Evolutionary conservation across 2,329 filamentous ascomycete genomes (phyloP), one percentile per base, ranked within the genome.

Genomic region (Mycogone perniciosa): DNA sequence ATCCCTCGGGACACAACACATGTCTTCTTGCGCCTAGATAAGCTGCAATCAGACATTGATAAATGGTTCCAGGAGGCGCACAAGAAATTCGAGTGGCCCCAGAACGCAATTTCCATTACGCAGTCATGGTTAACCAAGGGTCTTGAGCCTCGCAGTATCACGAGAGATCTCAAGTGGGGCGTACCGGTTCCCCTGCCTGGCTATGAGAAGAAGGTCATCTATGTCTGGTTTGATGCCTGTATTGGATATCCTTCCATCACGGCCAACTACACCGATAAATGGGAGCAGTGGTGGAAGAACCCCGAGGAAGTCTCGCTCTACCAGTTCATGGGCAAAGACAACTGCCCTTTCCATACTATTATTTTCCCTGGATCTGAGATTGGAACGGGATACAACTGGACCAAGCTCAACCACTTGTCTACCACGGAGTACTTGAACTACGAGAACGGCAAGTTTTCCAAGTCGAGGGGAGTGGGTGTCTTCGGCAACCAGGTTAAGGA

Each of bases 161-260:
- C 92, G 9, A 77, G 92, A 67, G 92, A 97, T 73, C 75, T 96
- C 54, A 91, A 88, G 67, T 96, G 92, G 92, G 92, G 92, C 63
- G 77, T 80, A 11, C 77, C 77, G 4, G 76, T 81, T 43, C 77
- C 75, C 33, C 65, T 64, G 43, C 68, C 44, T 59, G 77, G 75
- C 29, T 83, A 80, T 58, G 71, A 72, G 41, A 71, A 74, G 57
- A 82, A 82, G 74, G 92, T 96, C 55, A 83, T 96, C 58, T 96
- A 96, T 64, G 90, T 96, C 54, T 88, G 86, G 89, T 89, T 96
- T 65, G 89, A 95, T 66, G 89, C 89, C 49, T 93, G 88, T 69
- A 93, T 96, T 62, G 91, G 91, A 20, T 96, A 96, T 66, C 85
- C 90, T n/a, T 95, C 89, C 2, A 96, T 96, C 59, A 96, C 91